Evolutionary conservation across 768 basidiomycete species (phyloP).

Genomic region (Amanita phalloides): DNA sequence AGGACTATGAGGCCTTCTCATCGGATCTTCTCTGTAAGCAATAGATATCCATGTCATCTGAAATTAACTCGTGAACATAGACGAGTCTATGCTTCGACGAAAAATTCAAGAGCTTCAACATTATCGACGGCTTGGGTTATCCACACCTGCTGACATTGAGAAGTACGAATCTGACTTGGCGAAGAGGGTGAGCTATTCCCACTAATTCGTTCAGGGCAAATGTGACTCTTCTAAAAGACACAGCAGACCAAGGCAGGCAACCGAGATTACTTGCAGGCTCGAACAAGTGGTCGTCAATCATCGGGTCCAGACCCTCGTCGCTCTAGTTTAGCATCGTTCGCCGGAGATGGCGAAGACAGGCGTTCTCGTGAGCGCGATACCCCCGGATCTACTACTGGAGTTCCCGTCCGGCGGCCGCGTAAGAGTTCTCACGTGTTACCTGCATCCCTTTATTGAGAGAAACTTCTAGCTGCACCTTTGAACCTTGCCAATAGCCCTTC

Average conservation of each 20-base stretch:
- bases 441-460: neutral
- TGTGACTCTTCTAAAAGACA: constrained; percentile 25
- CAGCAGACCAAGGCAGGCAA: constrained; percentile 44
- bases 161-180: constrained; percentile 72
- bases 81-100: constrained; percentile 81
- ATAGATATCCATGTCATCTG: neutral
- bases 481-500: constrained; percentile 88
- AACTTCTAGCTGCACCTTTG: constrained; percentile 44
- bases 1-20: constrained; percentile 83
- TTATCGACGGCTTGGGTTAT: constrained; percentile 79
- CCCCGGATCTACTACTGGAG: constrained; percentile 22
- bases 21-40: constrained; percentile 83
- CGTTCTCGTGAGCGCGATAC: constrained; percentile 52
- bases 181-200: constrained; percentile 48
- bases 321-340: constrained; percentile 25
- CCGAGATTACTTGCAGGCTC: constrained; percentile 46
- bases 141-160: constrained; percentile 80
- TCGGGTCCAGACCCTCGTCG: constrained; percentile 44
- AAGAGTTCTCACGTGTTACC: constrained; percentile 9
- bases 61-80: constrained; percentile 26
- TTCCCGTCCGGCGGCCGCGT: constrained; percentile 35
- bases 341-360: constrained; percentile 36
- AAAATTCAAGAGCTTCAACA: constrained; percentile 87
- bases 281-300: constrained; percentile 41
- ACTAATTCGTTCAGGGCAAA: constrained; percentile 1